Evolutionary conservation across 2,329 filamentous ascomycete genomes (phyloP), one percentile per base, ranked within the genome.

Genomic region (Trichoderma oligosporum): DNA sequence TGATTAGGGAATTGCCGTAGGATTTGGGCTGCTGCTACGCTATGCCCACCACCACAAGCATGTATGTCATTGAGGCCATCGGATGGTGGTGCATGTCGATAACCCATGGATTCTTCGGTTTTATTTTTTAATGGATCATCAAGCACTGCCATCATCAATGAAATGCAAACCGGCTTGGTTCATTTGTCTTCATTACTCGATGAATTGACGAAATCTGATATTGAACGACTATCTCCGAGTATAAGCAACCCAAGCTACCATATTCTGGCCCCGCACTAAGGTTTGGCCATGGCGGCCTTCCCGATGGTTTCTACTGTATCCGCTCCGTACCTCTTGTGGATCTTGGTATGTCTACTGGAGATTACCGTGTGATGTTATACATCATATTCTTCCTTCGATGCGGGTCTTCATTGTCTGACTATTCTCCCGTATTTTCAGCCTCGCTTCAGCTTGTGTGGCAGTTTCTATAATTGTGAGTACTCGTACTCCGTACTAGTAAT

Each of bases 321-420:
- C 20, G 44, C 44, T 46, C 44, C 44, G 44, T 38, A 20, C 41
- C n/a, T 46, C n/a, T n/a, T 44, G 51, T 55, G 51, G 51, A 55
- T 29, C 41, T 44, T 45, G 39, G 31, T 25, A 9, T 55, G 51
- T 55, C 41, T 55, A 33, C 51, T 55, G 51, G 51, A 55, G 51
- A 55, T 55, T 55, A 55, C 51, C 51, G 51, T 55, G 51, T 55
- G 42, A 29, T 55, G 18, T 27, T 22, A 53, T 55, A 31, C 51
- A 55, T 45, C 31, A 27, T 35, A 25, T 46, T 55, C 45, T 31
- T 55, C 45, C 51, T 46, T 46, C 42, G 12, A 31, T 46, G 51
- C 51, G 51, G 51, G 41, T 55, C 51, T 55, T 41, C 51, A 38
- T 45, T 24, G 41, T 24, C 41, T 52, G 51, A 46, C 36, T 33